These are phyloP conservation scores for Rubroshorea leprosula DNA, from an alignment of 345 rosid genomes.

Conservation along the genomic window DNA sequence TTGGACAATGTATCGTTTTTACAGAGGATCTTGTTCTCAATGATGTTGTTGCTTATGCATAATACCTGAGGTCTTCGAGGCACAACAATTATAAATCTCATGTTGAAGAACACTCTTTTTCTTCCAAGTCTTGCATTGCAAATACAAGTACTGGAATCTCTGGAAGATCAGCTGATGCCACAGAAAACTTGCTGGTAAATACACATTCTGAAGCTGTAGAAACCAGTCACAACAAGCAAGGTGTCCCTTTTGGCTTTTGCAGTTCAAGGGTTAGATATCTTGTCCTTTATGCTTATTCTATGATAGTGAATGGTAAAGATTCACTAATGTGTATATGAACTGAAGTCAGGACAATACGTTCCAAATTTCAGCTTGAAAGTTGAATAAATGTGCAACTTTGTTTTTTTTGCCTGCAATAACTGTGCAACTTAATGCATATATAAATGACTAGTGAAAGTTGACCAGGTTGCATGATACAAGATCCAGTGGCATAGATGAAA, in stretches of 20 bases:
- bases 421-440: too few relatives aligned
- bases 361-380: background rate
- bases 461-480: too few relatives aligned
- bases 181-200: conserved; percentile 32
- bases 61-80: conserved; percentile 27
- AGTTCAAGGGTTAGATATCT: conserved; percentile 37
- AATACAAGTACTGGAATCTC: conserved; percentile 22
- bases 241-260: conserved; percentile 30
- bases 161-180: conserved; percentile 18
- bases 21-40: conserved; percentile 48
- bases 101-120: conserved; percentile 28
- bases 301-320: background rate
- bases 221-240: conserved; percentile 22
- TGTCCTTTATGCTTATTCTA: conserved; percentile 3
- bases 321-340: background rate
- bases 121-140: conserved; percentile 16
- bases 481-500: too few relatives aligned
- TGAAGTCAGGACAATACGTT: background rate
- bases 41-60: conserved; percentile 31
- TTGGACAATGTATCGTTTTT: conserved; percentile 11
- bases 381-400: too few relatives aligned
- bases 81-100: conserved; percentile 19
- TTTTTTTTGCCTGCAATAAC: too few relatives aligned
- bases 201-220: conserved; percentile 18
- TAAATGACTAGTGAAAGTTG: conserved; percentile 1